Conservation (phyloP, 495 filamentous ascomycete genomes). For the Penicillium waksmanii region DNA sequence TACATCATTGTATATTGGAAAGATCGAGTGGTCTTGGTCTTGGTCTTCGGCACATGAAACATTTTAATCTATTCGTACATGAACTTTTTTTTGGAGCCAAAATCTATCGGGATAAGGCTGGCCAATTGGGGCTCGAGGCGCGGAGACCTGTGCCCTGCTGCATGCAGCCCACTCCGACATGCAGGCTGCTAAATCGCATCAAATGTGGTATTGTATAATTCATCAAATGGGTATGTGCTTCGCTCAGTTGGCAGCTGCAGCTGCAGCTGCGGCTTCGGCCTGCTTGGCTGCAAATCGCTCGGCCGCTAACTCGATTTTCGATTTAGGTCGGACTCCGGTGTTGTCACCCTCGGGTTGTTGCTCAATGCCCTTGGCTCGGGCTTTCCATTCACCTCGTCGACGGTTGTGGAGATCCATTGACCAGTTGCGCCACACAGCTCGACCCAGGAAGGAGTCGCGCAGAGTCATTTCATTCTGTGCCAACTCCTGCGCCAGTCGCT, state of each 20-base stretch:
- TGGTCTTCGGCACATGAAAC: neutral
- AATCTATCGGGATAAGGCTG: neutral
- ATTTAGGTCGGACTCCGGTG: constrained; percentile 41
- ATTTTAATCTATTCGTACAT: neutral
- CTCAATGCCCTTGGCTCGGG: constrained; percentile 61
- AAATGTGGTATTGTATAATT: constrained; percentile 4
- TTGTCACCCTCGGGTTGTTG: constrained; percentile 25
- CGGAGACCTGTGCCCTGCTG: constrained; percentile 1
- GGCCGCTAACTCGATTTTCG: constrained; percentile 52
- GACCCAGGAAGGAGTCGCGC: constrained; percentile 72
- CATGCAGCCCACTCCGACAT: constrained; percentile 8
- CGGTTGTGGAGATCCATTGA: constrained; percentile 83
- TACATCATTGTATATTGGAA: no score
- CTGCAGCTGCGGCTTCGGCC: constrained; percentile 13
- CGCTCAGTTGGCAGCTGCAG: constrained; percentile 1
- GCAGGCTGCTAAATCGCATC: neutral
- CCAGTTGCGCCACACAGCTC: constrained; percentile 92
- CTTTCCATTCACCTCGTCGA: constrained; percentile 69
- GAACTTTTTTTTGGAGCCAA: neutral
- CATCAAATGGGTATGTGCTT: constrained; percentile 16
- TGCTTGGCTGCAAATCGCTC: constrained; percentile 45
- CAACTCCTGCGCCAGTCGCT: constrained; percentile 68
- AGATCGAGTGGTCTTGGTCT: no score
- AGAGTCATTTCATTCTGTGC: constrained; percentile 63
- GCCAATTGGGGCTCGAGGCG: neutral